Base-by-base conservation (phyloP, 202 grass and related monocot genomes). In the Carex arenaria region DNA sequence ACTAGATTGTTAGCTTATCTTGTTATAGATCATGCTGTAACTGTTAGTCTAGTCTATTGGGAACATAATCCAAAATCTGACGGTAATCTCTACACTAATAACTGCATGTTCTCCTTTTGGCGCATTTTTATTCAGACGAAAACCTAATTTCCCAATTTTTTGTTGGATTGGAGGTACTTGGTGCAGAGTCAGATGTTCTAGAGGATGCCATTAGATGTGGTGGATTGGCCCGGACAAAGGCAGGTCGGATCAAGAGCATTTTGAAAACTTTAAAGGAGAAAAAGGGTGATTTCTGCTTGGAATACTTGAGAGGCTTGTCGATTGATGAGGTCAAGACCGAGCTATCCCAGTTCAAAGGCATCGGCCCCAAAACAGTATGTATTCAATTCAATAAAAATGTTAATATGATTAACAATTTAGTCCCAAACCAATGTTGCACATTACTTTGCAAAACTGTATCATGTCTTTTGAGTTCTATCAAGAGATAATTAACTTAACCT, bases 321-420 rank as follows among this genome's bases (percentile, higher is more conserved):
- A 75, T 93, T 43, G 85, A 90, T 8, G 88, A 92, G 81, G 89
- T 98, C 17, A 98, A 95, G 91, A 83, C 61, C 19, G 91, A 98
- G 85, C 89, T 98, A 7, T 92, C 88, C 1, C 89, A 64, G 43
- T 99, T 99, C 89, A 99, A 99, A 88, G 93, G 93, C 47, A 99
- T 99, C 53, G 89, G 96, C 22, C 96, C 91, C 12, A 99, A 99
- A 85, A 96, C 96, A 22, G 93, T 98, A 90, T 74, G 82, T 43
- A 1, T 36, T 78, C 31, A 51, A 76, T 49, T 49, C 10, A 20
- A 62, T 26, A 6, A 62, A 23, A 26, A 10, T 23, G 6, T 62
- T 22, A 22, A 62, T 22, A 62, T 62, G 19, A 62, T 62, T 4
- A 10, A 62, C 8, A 10, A 11, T 62, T 20, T 23, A 26, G n/a